phyloP scores from a whole-genome alignment of 2,329 filamentous ascomycete genomes.

The Colletotrichum eleusines region DNA sequence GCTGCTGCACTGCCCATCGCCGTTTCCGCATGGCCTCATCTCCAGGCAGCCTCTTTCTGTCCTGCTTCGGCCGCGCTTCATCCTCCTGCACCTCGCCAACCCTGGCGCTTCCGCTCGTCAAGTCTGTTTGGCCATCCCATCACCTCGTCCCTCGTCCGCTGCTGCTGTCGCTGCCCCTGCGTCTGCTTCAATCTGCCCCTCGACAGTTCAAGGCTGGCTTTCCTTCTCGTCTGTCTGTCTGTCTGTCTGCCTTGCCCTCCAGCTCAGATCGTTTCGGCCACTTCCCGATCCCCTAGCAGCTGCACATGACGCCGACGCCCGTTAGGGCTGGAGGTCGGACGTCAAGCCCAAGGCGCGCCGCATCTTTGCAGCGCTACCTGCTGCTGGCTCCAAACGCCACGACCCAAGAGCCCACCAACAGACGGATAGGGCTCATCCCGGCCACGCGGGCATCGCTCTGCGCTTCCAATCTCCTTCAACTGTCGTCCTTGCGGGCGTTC shows the following conservation, averaged over 20 bases:
- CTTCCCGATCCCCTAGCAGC: conserved; percentile 26
- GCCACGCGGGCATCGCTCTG: conserved; percentile 16
- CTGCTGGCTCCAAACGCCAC: background rate
- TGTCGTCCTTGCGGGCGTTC: conserved; percentile 17
- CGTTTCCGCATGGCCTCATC: conserved; percentile 1
- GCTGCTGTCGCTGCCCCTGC: background rate
- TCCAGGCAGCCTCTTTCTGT: conserved; percentile 16
- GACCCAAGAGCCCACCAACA: conserved; percentile 17
- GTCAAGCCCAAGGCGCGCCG: conserved; percentile 27
- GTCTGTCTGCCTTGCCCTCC: background rate
- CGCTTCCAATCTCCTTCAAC: background rate
- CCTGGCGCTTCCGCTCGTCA: conserved; percentile 20
- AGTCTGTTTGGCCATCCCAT: background rate
- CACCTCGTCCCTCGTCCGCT: conserved; percentile 5
- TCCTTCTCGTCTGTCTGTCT: background rate
- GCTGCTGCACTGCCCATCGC: conserved; percentile 13
- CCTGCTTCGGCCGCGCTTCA: conserved; percentile 32
- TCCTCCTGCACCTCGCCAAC: conserved; percentile 38
- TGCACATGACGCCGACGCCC: conserved; percentile 32
- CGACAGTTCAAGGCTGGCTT: background rate
- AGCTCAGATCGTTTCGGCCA: conserved; percentile 3
- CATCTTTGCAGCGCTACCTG: conserved; percentile 33
- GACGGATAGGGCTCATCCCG: conserved; percentile 24
- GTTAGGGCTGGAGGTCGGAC: conserved; percentile 31
- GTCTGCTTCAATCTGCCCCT: background rate